Evolutionary conservation across 1,284 basidiomycete species (phyloP).

Genomic region (Sphagnurus paluster): DNA sequence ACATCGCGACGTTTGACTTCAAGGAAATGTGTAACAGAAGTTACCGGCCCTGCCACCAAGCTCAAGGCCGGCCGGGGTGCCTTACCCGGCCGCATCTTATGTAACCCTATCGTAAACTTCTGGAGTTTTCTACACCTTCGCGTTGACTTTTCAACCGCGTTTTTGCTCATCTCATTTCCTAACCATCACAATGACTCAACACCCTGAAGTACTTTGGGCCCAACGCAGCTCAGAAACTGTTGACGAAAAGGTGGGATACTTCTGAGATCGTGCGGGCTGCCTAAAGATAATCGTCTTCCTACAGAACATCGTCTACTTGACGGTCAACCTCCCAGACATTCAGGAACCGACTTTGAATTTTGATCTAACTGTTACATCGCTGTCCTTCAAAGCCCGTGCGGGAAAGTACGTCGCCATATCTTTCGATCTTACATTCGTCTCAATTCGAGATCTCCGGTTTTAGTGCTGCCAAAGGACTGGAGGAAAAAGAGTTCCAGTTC

Average conservation of each 20-base stretch:
- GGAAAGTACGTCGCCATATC: constrained; percentile 56
- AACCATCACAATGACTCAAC: constrained; percentile 46
- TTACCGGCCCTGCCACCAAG: background rate
- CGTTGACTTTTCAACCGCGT: constrained; percentile 8
- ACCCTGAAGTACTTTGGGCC: constrained; percentile 91
- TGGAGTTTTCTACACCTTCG: constrained; percentile 36
- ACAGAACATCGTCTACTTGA: constrained; percentile 83
- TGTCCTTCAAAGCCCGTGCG: constrained; percentile 73
- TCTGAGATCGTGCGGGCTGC: constrained; percentile 15
- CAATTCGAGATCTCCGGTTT: background rate
- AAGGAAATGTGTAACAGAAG: constrained; percentile 1
- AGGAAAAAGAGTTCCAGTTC: constrained; percentile 71
- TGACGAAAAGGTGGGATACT: constrained; percentile 62
- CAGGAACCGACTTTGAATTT: constrained; percentile 60
- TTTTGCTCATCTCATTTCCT: constrained; percentile 18
- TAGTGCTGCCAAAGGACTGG: constrained; percentile 51
- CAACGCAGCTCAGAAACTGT: constrained; percentile 76
- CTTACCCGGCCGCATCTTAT: constrained; percentile 13
- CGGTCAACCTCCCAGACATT: constrained; percentile 85
- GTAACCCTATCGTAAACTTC: constrained; percentile 33
- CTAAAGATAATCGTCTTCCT: constrained; percentile 12
- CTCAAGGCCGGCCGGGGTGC: constrained; percentile 1
- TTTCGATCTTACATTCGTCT: background rate
- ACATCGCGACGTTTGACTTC: constrained; percentile 28
- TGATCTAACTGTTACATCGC: constrained; percentile 58